Base-by-base conservation (phyloP, 352 stramenopile genomes). In the Globisporangium emineosum region DNA sequence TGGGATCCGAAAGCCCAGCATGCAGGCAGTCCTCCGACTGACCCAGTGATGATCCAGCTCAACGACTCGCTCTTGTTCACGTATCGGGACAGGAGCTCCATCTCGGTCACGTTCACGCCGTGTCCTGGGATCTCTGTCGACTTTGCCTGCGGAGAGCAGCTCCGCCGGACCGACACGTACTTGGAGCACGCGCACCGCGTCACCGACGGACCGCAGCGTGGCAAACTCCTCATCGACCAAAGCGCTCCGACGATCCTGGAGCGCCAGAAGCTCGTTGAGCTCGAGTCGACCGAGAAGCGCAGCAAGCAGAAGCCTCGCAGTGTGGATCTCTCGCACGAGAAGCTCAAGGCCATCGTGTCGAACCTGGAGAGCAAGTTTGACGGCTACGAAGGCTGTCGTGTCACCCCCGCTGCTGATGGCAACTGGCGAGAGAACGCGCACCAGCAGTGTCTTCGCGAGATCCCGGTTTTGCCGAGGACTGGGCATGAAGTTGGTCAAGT, bases 221-320 rank as follows among this genome's bases (percentile, higher is more conserved):
- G 82, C 3, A 88, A 89, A 45, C 62, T 93, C 8, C 15, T 90
- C 9, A 78, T 90, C n/a, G 76, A 86, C 25, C 76, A 83, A 40
- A 49, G 74, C 43, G 69, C 67, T 5, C 80, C 77, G 10, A 91
- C 75, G 27, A 57, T 96, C 17, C 72, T 79, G 45, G 70, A 95
- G 58, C 75, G 88, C 13, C 84, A 94, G 56, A 90, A 90, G 57
- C 78, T 74, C 35, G 86, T 94, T 37, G 81, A 90, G 47, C 57
- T 80, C 19, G 79, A 83, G 37, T 78, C 81, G 7, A 65, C 87
- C 23, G 75, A 87, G 50, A 91, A 92, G 42, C 76, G 84, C 4
- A 94, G 81, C 74, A 90, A 86, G 64, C 75, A 89, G 29, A 85
- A 90, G 33, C 87, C 88, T 35, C 77, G 78, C 25, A 90, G 82